These are phyloP conservation scores for Euphorbia corollata DNA, from an alignment of 441 rosid genomes.

Conservation along the genomic window DNA sequence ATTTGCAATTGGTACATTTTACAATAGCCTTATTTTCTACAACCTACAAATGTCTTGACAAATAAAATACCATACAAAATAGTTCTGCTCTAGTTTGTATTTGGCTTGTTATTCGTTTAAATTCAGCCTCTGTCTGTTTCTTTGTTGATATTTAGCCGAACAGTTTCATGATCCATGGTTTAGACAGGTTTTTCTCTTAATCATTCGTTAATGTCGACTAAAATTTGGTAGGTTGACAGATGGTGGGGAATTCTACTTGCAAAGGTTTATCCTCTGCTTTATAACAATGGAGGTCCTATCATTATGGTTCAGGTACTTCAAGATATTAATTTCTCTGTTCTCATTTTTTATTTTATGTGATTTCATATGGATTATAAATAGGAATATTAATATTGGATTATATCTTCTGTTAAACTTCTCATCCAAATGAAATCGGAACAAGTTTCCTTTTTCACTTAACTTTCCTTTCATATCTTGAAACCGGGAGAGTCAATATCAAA, in stretches of 20 bases:
- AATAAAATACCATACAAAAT: not conserved
- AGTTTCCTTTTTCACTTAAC: not conserved
- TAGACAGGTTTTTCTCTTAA: not conserved
- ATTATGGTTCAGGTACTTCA: constrained; percentile 80
- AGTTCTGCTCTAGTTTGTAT: not conserved
- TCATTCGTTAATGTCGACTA: constrained; percentile 9
- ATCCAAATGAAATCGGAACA: not conserved
- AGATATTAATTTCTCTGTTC: not conserved
- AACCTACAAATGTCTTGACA: no score
- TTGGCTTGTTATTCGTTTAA: not conserved
- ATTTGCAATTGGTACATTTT: constrained; percentile 50
- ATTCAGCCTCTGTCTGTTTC: not conserved
- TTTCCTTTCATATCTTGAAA: not conserved
- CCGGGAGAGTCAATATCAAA: not conserved
- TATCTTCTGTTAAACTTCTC: no score
- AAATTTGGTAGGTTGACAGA: constrained; percentile 54
- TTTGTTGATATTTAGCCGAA: not conserved
- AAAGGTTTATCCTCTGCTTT: constrained; percentile 61
- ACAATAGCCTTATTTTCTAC: not conserved
- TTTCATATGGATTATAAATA: constrained; percentile 4
- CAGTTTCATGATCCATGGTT: not conserved
- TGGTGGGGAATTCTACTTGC: constrained; percentile 87
- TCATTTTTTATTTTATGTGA: not conserved
- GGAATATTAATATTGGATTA: not conserved
- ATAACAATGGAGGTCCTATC: constrained; percentile 78